Evolutionary conservation across 176 grass and related monocot species (phyloP).

Genomic region (Oryza glaberrima): DNA sequence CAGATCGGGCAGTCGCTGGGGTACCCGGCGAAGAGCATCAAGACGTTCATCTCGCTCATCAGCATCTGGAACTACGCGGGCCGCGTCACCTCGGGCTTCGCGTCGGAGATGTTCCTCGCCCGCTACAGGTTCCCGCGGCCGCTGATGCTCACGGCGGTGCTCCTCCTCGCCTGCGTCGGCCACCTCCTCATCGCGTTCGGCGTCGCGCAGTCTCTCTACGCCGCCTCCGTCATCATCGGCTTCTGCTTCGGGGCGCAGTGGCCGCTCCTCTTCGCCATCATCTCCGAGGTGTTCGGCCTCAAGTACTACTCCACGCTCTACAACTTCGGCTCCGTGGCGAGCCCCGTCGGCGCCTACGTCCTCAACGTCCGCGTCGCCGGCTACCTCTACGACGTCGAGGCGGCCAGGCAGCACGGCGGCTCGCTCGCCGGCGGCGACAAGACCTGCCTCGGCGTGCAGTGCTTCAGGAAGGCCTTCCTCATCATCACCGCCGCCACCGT

Average conservation of each 20-base stretch:
- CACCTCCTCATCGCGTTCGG: slow-evolving; percentile 56
- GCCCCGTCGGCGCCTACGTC: no score
- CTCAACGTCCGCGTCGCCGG: no score
- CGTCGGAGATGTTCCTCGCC: slow-evolving; percentile 44
- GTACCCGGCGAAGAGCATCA: slow-evolving; percentile 53
- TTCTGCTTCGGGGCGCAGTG: slow-evolving; percentile 95
- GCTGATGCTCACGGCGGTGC: slow-evolving; percentile 39
- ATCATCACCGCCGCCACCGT: slow-evolving; percentile 16
- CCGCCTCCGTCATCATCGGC: slow-evolving; percentile 70
- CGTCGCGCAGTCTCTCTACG: slow-evolving; percentile 33
- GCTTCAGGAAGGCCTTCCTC: slow-evolving; percentile 34
- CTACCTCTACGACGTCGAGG: no score
- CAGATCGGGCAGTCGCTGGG: slow-evolving; percentile 73
- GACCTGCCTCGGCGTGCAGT: slow-evolving; percentile 1
- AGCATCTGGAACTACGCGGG: slow-evolving; percentile 92
- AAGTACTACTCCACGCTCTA: not conserved
- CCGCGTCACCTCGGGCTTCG: slow-evolving; percentile 57
- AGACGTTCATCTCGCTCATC: slow-evolving; percentile 78
- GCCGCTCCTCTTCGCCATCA: slow-evolving; percentile 54
- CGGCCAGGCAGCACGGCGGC: no score
- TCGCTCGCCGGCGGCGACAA: not conserved
- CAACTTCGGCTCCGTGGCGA: no score
- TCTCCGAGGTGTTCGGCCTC: slow-evolving; percentile 36
- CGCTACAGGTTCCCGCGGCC: slow-evolving; percentile 41
- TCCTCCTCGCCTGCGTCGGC: slow-evolving; percentile 43